Base-by-base conservation (phyloP, 2,329 filamentous ascomycete species). In the Beauveria bassiana region DNA sequence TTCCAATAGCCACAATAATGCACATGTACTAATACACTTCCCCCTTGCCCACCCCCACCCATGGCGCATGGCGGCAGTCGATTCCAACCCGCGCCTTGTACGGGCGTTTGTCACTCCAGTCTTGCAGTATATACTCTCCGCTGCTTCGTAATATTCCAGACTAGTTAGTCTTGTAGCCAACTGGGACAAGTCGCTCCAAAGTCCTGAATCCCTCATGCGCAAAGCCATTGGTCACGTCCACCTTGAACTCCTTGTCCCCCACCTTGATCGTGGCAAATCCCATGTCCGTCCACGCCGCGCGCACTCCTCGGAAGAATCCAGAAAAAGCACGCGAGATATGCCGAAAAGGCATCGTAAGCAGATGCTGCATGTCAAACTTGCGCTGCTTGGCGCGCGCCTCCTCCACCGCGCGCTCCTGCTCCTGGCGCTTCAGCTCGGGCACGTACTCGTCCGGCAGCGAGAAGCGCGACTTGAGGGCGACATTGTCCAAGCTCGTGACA, bases 271-370 rank as follows among this genome's bases (percentile, higher is more conserved):
- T 74, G 45, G 79, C 75, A 64, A 84, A 86, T 0, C 84, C 85
- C 61, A 83, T 81, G 59, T 83, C 78, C 18, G 79, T 81, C 69
- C 85, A 77, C 1, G 81, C 78, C 53, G 81, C 75, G 62, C 74
- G 75, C 24, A 84, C 72, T 8, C 78, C 79, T 6, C 67, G 61
- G 64, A 80, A 81, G 58, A 82, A 68, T 8, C 69, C 71, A 24
- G 68, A 68, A 3, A 80, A 67, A 0, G 72, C 79, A 63, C 75
- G 74, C 20, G 72, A 73, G 1, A 78, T 70, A 65, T 82, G 78
- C 22, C 84, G 76, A 65, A 87, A 84, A 20, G 83, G 83, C 68
- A 79, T 76, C 10, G 81, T 85, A 73, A 86, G 73, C 43, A 85
- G 69, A 67, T 85, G 81, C 59, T 78, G 74, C 73, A 78, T 77